Conservation (phyloP, 257 asterid genomes). For the Mitragyna speciosa region DNA sequence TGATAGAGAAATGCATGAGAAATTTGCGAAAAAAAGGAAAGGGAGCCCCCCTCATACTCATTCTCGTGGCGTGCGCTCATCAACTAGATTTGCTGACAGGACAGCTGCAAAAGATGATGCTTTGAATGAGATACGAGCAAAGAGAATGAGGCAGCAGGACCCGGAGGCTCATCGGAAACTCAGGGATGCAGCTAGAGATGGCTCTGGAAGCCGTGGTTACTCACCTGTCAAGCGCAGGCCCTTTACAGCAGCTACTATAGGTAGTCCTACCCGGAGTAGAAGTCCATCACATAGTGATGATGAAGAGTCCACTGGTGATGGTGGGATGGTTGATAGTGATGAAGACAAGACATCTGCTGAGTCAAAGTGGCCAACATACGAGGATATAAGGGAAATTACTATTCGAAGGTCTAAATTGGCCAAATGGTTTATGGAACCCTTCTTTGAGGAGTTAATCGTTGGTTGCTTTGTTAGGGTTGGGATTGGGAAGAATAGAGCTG, state of each 20-base stretch:
- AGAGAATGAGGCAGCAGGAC: slow-evolving; percentile 58
- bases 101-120: slow-evolving; percentile 85
- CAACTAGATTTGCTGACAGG: slow-evolving; percentile 61
- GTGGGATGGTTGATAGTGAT: slow-evolving; percentile 86
- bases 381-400: slow-evolving; percentile 82
- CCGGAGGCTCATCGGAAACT: slow-evolving; percentile 38
- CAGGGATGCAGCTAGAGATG: slow-evolving; percentile 68
- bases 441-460: slow-evolving; percentile 86
- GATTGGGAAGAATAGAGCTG: slow-evolving; percentile 78
- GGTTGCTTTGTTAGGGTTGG: slow-evolving; percentile 98
- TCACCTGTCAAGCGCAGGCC: slow-evolving; percentile 87
- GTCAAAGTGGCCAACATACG: slow-evolving; percentile 71
- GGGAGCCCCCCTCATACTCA: slow-evolving; percentile 70
- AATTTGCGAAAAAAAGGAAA: slow-evolving; percentile 50
- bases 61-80: slow-evolving; percentile 77
- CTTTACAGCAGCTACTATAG: slow-evolving; percentile 54
- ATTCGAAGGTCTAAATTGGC: slow-evolving; percentile 86
- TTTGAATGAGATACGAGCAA: slow-evolving; percentile 52
- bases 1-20: slow-evolving; percentile 75
- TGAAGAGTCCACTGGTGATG: slow-evolving; percentile 80
- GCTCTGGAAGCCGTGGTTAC: slow-evolving; percentile 60
- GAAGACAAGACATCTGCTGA: slow-evolving; percentile 69
- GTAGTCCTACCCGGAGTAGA: slow-evolving; percentile 73
- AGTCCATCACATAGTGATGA: slow-evolving; percentile 78
- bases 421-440: slow-evolving; percentile 98